Conservation (phyloP, 2,329 filamentous ascomycete species). For the Pyrenophora teres region DNA sequence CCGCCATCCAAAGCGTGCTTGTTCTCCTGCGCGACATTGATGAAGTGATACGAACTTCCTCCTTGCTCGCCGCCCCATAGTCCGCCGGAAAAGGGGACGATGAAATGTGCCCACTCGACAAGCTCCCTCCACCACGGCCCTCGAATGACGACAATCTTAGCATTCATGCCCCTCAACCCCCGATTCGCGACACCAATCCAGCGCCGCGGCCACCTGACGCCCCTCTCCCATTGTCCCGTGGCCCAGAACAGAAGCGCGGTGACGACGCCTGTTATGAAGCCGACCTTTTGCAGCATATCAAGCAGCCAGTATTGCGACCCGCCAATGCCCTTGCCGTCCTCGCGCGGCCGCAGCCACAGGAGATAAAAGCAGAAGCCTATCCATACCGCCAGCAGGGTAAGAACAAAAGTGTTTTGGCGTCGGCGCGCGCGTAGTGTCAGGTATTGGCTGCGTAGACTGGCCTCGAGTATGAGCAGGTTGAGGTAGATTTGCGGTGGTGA, state of each 20-base stretch:
- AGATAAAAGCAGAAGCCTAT: conserved; percentile 84
- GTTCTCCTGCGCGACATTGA: conserved; percentile 62
- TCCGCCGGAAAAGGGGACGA: conserved; percentile 69
- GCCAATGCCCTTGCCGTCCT: conserved; percentile 88
- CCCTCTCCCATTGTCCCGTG: conserved; percentile 94
- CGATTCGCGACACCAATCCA: conserved; percentile 91
- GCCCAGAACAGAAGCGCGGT: conserved; percentile 88
- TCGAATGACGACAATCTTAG: conserved; percentile 89
- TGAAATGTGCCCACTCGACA: conserved; percentile 72
- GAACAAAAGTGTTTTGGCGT: conserved; percentile 90
- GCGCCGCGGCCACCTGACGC: conserved; percentile 88
- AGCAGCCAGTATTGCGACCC: conserved; percentile 97
- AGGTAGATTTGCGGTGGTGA: conserved; percentile 96
- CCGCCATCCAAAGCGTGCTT: conserved; percentile 29
- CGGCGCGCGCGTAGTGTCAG: conserved; percentile 85
- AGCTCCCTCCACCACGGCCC: conserved; percentile 81
- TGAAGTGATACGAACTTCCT: conserved; percentile 74
- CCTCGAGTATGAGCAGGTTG: conserved; percentile 95
- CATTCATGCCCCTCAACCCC: conserved; percentile 89
- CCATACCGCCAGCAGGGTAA: conserved; percentile 80
- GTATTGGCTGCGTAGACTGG: conserved; percentile 89
- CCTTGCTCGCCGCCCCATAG: conserved; percentile 53
- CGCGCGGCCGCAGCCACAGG: conserved; percentile 91
- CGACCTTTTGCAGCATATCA: conserved; percentile 87
- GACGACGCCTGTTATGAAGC: conserved; percentile 86